Conservation (phyloP, 306 rosid genomes). For the Phaseolus lunatus region DNA sequence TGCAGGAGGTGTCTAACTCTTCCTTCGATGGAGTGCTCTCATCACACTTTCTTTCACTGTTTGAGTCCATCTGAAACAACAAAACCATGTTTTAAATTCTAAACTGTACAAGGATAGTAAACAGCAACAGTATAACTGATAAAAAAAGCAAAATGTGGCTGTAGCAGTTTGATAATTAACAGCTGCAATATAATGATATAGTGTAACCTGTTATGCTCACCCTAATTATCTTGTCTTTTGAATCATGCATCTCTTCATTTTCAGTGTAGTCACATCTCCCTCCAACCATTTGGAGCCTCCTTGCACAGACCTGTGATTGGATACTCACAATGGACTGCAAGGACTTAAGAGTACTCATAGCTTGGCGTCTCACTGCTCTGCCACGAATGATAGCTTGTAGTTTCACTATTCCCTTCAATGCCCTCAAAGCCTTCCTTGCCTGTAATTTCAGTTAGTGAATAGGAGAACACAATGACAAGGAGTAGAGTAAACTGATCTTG, state of each 20-base stretch:
- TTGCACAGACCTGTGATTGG: slow-evolving; percentile 75
- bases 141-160: neutral
- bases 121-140: slow-evolving; percentile 9
- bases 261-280: slow-evolving; percentile 50
- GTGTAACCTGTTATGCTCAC: slow-evolving; percentile 45
- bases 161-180: neutral
- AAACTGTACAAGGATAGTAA: neutral
- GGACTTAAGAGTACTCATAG: slow-evolving; percentile 77
- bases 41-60: slow-evolving; percentile 76
- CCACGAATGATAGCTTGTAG: slow-evolving; percentile 97
- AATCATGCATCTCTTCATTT: slow-evolving; percentile 53
- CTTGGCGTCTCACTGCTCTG: slow-evolving; percentile 91
- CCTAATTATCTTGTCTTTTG: slow-evolving; percentile 66
- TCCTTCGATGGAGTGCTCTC: slow-evolving; percentile 72
- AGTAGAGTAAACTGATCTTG: slow-evolving; percentile 11
- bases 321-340: slow-evolving; percentile 88
- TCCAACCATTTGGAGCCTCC: slow-evolving; percentile 65
- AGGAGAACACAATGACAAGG: neutral
- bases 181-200: neutral
- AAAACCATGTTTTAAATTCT: neutral
- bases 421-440: slow-evolving; percentile 92
- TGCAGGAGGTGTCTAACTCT: slow-evolving; percentile 63
- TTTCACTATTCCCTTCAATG: slow-evolving; percentile 93
- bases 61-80: slow-evolving; percentile 72
- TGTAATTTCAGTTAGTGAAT: slow-evolving; percentile 45